Base-by-base conservation (phyloP, 2,329 filamentous ascomycete species). In the Endothia cerciana region DNA sequence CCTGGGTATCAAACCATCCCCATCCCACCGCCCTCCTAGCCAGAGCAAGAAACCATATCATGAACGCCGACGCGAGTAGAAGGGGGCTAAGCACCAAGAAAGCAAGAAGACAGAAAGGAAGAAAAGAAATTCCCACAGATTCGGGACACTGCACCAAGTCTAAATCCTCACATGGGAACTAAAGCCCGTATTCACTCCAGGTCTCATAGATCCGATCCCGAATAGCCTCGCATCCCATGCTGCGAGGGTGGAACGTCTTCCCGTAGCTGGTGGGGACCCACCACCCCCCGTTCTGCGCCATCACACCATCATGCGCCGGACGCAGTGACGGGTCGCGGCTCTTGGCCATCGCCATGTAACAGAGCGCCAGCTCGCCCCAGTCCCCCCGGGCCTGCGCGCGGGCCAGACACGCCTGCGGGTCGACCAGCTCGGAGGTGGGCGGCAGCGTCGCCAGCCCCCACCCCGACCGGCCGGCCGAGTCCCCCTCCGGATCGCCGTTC, bases 181-280 rank as follows among this genome's bases (percentile, higher is more conserved):
- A 62, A 2, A 68, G 53, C 17, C 69, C 71, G 15, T 71, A 33
- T 30, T 72, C 56, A 11, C 68, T 55, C 77, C 77, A 78, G 0
- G 68, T 67, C 51, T 73, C 69, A 45, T 78, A 78, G 11, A 79
- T 73, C 59, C 71, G 73, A 49, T 77, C 71, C 53, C 76, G 70
- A 30, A 81, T 78, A 0, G 72, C 73, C 69, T 75, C 73, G 60
- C 81, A 79, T 3, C 79, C 79, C 40, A 75, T 70, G 1, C 75
- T 77, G 56, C 78, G 75, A 53, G 80, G 80, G 70, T 82, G 79
- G 70, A 82, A 82, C 0, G 78, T 80, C 71, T 80, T 81, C 53
- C 78, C 80, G 62, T 80, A 81, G 65, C 78, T 81, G 38, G 79
- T 80, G 17, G 81, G 80, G n/a, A 81, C 79, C 70, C 79, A 79